Conservation (phyloP, 495 filamentous ascomycete genomes). For the Penicillium egyptiacum region DNA sequence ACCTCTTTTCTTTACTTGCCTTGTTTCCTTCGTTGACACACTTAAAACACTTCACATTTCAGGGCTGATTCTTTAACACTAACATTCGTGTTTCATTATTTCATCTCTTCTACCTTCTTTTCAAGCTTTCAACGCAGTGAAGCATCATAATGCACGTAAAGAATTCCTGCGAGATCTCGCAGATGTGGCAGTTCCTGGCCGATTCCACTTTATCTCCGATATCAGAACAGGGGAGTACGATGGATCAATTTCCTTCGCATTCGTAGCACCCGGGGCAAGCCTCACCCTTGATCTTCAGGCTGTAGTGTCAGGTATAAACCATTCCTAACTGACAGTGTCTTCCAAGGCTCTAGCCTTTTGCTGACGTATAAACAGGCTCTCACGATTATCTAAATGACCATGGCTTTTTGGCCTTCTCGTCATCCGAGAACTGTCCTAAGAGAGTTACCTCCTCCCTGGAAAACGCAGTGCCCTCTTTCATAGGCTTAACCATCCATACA, state of each 20-base stretch:
- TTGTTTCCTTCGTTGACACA: neutral
- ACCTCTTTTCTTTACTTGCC: neutral
- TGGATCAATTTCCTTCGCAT: conserved; percentile 61
- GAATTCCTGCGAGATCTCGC: conserved; percentile 55
- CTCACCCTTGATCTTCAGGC: conserved; percentile 50
- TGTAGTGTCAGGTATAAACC: conserved; percentile 50
- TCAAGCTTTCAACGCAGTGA: neutral
- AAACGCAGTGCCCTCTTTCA: conserved; percentile 26
- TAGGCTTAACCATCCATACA: conserved; percentile 29
- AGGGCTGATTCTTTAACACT: neutral
- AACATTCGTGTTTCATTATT: neutral
- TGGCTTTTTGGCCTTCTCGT: conserved; percentile 59
- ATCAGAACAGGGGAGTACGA: conserved; percentile 60
- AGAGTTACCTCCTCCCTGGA: conserved; percentile 49
- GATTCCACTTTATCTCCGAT: conserved; percentile 40
- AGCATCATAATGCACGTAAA: conserved; percentile 50
- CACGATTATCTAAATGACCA: conserved; percentile 65
- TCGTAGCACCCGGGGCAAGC: conserved; percentile 25
- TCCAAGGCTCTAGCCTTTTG: conserved; percentile 5
- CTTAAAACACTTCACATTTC: neutral
- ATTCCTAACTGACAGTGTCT: conserved; percentile 18
- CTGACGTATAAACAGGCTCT: conserved; percentile 44
- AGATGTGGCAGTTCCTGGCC: conserved; percentile 32
- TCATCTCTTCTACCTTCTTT: neutral
- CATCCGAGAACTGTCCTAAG: conserved; percentile 48